Conservation (phyloP, 768 basidiomycete genomes). For the Neoboletus magnificus region DNA sequence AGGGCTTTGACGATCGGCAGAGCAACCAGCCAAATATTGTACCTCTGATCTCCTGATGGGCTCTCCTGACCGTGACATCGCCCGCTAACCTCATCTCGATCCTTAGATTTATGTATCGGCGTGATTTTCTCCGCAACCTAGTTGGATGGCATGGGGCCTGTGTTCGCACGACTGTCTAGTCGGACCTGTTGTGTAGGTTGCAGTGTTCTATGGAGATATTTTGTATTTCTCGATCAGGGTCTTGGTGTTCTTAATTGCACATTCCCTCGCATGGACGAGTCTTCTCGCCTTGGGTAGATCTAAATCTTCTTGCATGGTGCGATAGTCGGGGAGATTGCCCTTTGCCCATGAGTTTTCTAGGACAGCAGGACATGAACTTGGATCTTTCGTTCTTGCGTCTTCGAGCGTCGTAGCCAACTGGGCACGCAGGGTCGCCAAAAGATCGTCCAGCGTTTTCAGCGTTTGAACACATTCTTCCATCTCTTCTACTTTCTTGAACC, state of each 20-base stretch:
- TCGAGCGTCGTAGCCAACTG: conserved; percentile 28
- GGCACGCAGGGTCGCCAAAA: conserved; percentile 53
- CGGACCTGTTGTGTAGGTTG: neutral
- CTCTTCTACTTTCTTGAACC: conserved; percentile 66
- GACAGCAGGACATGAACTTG: neutral
- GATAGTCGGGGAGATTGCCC: conserved; percentile 45
- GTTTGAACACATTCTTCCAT: conserved; percentile 58
- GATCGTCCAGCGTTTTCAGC: conserved; percentile 57
- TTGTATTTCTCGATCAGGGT: conserved; percentile 45
- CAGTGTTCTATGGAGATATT: neutral
- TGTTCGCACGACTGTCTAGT: conserved; percentile 3
- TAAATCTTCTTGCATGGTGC: conserved; percentile 31
- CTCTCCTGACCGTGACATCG: neutral
- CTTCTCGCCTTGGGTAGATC: conserved; percentile 65
- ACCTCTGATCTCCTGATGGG: conserved; percentile 46
- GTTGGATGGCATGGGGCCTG: neutral
- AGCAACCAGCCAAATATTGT: conserved; percentile 67
- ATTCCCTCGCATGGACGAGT: conserved; percentile 67
- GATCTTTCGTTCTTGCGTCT: neutral
- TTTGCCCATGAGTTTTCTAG: conserved; percentile 7
- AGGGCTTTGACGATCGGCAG: conserved; percentile 60
- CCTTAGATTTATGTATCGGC: neutral
- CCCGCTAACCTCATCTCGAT: conserved; percentile 10
- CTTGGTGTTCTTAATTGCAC: conserved; percentile 62
- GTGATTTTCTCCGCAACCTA: neutral